These are phyloP conservation scores for Handroanthus guayacan DNA, from an alignment of 257 asterid species.

Conservation along the genomic window DNA sequence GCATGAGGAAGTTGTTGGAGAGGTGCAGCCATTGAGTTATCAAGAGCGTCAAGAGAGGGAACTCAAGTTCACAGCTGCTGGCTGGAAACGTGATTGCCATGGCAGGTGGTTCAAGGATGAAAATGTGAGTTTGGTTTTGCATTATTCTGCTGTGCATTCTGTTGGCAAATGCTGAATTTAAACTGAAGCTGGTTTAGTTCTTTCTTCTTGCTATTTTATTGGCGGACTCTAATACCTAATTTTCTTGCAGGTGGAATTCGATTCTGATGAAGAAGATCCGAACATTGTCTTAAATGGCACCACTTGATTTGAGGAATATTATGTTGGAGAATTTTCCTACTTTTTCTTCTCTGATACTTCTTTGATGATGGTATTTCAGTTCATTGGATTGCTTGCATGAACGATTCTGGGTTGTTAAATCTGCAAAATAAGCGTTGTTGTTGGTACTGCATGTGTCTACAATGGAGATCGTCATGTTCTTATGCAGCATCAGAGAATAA, in stretches of 20 bases:
- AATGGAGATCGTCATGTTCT: not conserved
- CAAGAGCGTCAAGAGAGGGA: slow-evolving; percentile 57
- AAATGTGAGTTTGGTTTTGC: slow-evolving; percentile 54
- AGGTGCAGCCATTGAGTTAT: slow-evolving; percentile 39
- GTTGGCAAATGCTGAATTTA: not conserved
- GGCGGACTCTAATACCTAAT: not conserved
- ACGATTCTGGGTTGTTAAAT: not conserved
- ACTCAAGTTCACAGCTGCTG: slow-evolving; percentile 80
- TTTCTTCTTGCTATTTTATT: slow-evolving; percentile 5
- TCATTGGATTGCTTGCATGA: not conserved
- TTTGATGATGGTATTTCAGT: not conserved
- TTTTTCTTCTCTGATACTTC: not conserved
- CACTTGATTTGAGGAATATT: slow-evolving; percentile 22
- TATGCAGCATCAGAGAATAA: not conserved
- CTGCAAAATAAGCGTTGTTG: not conserved
- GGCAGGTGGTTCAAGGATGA: slow-evolving; percentile 91
- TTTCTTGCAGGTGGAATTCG: slow-evolving; percentile 77
- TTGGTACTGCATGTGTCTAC: not conserved
- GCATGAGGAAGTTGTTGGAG: slow-evolving; percentile 29
- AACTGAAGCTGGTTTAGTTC: not conserved
- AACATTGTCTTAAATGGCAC: slow-evolving; percentile 49
- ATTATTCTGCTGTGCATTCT: not conserved
- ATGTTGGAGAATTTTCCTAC: not conserved
- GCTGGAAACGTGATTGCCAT: slow-evolving; percentile 78
- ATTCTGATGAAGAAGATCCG: slow-evolving; percentile 90